Evolutionary conservation across 352 stramenopile species (phyloP), one percentile per base, ranked within the genome.

Genomic region (Hyaloperonospora brassicae): DNA sequence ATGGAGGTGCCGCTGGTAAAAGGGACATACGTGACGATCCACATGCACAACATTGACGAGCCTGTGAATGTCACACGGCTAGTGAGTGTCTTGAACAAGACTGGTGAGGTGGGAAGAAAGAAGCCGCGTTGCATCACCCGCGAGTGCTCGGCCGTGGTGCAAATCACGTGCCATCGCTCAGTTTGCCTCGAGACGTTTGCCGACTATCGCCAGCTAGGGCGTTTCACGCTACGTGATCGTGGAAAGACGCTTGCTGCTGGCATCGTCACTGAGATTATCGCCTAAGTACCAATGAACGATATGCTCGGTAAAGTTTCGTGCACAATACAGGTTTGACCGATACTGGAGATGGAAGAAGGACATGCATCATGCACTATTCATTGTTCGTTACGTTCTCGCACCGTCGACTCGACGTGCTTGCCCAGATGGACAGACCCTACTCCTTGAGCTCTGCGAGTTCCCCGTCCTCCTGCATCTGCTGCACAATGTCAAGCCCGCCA

Each of bases 401-500:
- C 5, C n/a, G 5, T 42, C n/a, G 36, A 42, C 36, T 34, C 27
- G 8, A 34, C 27, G 27, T 34, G 8, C 27, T 34, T 34, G 8
- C 4, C 27, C 27, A 8, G 27, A 34, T 8, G 4, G 27, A 34
- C 27, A 34, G 4, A 34, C 27, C 44, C 57, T 88, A 89, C 35
- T 84, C 71, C 68, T 92, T 94, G 31, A 94, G 68, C 44, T 59
- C 79, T 5, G 68, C 81, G 24, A 96, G 70, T 55, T 95, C 83
- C 41, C 80, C 86, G 21, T 92, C 83, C 51, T 96, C 81, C 47
- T 94, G 79, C 58, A 99, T 81, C 67, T 99, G 95, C 70, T 96
- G 93, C 24, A 98, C 76, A 66, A 99, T 98, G 69, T 99, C 97
- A 48, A 98, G 76, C 13, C 97, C 97, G 57, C 97, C 97, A 11